phyloP scores from a whole-genome alignment of 2,329 filamentous ascomycete species.

The Colletotrichum australisinense region DNA sequence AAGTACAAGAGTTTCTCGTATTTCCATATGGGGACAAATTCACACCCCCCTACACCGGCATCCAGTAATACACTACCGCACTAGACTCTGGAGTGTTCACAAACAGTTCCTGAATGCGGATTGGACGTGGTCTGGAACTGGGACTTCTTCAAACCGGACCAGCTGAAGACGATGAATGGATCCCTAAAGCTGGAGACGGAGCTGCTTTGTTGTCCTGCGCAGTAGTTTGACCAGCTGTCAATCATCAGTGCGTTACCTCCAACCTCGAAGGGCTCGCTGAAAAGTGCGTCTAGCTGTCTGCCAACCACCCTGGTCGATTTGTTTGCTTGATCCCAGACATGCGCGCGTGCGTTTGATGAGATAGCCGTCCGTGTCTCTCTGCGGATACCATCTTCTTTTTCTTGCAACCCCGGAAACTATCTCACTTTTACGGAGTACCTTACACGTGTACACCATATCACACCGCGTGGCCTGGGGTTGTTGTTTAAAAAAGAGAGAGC shows the following conservation, averaged over 20 bases:
- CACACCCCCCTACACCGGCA: not conserved
- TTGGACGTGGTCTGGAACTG: not conserved
- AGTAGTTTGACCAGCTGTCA: not conserved
- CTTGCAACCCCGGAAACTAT: not conserved
- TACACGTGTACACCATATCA: not conserved
- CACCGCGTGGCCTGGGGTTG: not conserved
- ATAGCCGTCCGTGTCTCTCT: not conserved
- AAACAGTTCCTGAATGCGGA: not conserved
- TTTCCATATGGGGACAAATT: not conserved
- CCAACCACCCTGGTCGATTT: not conserved
- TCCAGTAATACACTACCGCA: not conserved
- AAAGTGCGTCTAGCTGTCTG: not conserved
- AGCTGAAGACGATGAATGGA: not conserved
- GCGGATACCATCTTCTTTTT: not conserved
- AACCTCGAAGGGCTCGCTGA: too few relatives aligned
- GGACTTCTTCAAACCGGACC: not conserved
- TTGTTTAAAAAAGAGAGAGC: not conserved
- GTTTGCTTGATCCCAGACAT: not conserved
- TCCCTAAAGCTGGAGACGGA: not conserved
- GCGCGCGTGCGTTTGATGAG: not conserved
- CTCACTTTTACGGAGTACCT: not conserved
- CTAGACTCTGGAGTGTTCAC: not conserved
- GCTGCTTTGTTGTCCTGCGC: slow-evolving; percentile 18
- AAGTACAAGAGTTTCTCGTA: not conserved
- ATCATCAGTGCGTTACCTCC: slow-evolving; percentile 9